Base-by-base conservation (phyloP, 73 alveolate genomes). In the Paramecium caudatum region DNA sequence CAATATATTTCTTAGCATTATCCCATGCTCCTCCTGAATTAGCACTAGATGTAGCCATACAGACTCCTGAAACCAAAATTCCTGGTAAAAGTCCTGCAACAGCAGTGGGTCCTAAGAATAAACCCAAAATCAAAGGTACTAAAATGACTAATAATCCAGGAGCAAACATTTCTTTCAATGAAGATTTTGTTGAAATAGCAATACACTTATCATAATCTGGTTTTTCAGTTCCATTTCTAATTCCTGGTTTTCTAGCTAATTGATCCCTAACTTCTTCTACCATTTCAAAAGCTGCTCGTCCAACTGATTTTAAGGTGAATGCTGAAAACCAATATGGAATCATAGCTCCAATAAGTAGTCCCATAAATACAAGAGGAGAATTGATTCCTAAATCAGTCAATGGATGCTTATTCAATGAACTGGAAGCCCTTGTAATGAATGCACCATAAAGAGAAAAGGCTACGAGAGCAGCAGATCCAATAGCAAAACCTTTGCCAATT, bases 11-110 rank as follows among this genome's bases (percentile, higher is more conserved):
- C 91, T 93, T 93, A 19, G 98, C 96, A 91, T 96, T 97, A 91
- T 97, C 98, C 99, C 99, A 95, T 21, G 99, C 98, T 7, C 98
- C 99, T 17, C 98, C 98, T 32, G 98, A 50, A 91, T 96, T 96
- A 84, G 97, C 91, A 90, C 84, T 63, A 34, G 97, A 93, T 61
- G 95, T 94, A 30, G 98, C 99, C 92, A 96, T 93, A 78, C 94
- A 95, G 47, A 95, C 97, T 46, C 98, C 98, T 30, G 98, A 91
- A 46, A 93, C 98, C 39, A 95, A 62, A 43, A 96, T 69, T 3
- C 98, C 98, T 68, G 98, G 95, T 47, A 96, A 91, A 30, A 96
- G 81, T 34, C 99, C 99, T 84, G 97, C 95, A 13, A 82, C 91
- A 41, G 95, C 96, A 46, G 91, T 91, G 8, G 91, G 91, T 34